A percentile compares a stretch with the other conserved stretches of the same genome.
Conservation (phyloP, 257 asterid species). For the Scutellaria baicalensis region DNA sequence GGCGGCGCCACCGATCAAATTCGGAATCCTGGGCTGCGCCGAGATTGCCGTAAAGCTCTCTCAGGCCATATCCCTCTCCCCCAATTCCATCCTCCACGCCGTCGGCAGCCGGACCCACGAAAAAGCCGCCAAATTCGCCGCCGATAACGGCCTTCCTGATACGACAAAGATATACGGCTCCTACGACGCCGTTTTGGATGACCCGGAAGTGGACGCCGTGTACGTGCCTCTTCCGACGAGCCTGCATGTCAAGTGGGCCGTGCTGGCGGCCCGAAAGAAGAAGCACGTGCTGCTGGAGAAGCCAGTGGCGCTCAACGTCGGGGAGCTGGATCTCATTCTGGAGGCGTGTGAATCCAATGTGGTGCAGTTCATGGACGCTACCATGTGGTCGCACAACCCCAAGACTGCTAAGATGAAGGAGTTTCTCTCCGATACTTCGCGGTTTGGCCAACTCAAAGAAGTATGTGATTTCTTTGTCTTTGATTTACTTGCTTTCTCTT, state of each 20-base stretch:
- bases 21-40: constrained; percentile 78
- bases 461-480: constrained; percentile 21
- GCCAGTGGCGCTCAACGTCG: constrained; percentile 56
- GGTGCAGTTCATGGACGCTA: constrained; percentile 75
- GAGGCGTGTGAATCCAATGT: constrained; percentile 69
- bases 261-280: constrained; percentile 63
- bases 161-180: constrained; percentile 50
- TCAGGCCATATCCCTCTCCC: constrained; percentile 43
- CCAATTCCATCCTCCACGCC: constrained; percentile 47
- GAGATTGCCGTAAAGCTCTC: constrained; percentile 51
- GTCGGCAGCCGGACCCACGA: constrained; percentile 59
- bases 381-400: constrained; percentile 91
- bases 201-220: constrained; percentile 70
- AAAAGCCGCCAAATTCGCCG: constrained; percentile 54
- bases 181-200: constrained; percentile 55
- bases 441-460: constrained; percentile 59
- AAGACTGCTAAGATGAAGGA: constrained; percentile 62
- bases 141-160: constrained; percentile 42
- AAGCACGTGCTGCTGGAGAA: constrained; percentile 67
- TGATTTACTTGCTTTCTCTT: neutral
- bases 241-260: constrained; percentile 66
- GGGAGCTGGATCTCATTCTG: constrained; percentile 51
- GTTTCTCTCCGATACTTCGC: constrained; percentile 35
- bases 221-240: constrained; percentile 72
- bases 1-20: no score